These are phyloP conservation scores for Xylaria curta DNA, from an alignment of 495 filamentous ascomycete genomes.

Conservation along the genomic window DNA sequence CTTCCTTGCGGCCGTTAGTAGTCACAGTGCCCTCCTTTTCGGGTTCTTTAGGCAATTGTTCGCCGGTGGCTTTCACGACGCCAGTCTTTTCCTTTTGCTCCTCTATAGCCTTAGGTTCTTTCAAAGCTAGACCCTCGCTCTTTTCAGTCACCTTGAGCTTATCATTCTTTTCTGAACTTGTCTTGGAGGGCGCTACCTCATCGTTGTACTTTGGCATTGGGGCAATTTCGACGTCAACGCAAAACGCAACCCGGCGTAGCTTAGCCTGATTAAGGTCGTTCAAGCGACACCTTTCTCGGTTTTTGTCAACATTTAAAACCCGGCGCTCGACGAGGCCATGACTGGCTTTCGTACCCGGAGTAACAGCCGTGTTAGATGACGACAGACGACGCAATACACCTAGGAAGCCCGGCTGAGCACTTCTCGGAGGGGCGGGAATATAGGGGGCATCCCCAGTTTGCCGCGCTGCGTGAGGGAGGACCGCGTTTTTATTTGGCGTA, in stretches of 20 bases:
- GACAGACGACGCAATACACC: conserved; percentile 83
- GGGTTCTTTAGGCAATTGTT: conserved; percentile 44
- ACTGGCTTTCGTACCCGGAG: conserved; percentile 48
- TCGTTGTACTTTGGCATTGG: conserved; percentile 62
- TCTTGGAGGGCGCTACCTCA: conserved; percentile 41
- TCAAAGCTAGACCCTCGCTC: conserved; percentile 71
- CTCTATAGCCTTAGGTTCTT: conserved; percentile 61
- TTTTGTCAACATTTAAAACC: conserved; percentile 84
- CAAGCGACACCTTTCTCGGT: conserved; percentile 79
- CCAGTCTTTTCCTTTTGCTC: conserved; percentile 58
- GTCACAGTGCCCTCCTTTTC: conserved; percentile 37
- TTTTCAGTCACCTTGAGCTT: conserved; percentile 72
- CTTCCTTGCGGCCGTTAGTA: conserved; percentile 36
- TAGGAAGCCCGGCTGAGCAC: conserved; percentile 74
- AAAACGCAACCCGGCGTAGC: conserved; percentile 87
- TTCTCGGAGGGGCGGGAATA: conserved; percentile 69
- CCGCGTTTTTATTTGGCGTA: conserved; percentile 56
- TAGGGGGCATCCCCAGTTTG: conserved; percentile 64
- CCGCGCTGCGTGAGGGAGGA: conserved; percentile 56
- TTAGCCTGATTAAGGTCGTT: conserved; percentile 81
- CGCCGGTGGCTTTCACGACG: conserved; percentile 52
- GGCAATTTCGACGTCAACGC: conserved; percentile 96
- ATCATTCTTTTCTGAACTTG: conserved; percentile 59
- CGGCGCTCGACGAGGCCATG: conserved; percentile 71
- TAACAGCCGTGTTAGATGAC: conserved; percentile 64